Evolutionary conservation across 228 moss, liverwort and hornwort genomes (phyloP).

Genomic region (Sphagnum magellanicum): DNA sequence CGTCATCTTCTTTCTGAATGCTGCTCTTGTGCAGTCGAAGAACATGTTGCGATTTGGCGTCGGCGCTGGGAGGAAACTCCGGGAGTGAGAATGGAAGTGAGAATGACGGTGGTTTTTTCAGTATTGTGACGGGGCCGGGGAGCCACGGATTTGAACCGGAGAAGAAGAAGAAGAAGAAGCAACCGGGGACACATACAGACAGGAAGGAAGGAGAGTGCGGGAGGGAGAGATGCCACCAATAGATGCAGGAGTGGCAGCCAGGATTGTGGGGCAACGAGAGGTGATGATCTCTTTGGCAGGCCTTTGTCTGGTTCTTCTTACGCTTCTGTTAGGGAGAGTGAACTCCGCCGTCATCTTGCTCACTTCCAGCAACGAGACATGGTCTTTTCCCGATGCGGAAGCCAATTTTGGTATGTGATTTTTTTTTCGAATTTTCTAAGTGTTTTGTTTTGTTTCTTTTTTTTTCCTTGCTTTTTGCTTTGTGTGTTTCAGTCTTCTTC

Average conservation of each 20-base stretch:
- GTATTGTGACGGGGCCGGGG: too few relatives aligned
- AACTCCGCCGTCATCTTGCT: slow-evolving; percentile 43
- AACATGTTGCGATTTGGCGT: too few relatives aligned
- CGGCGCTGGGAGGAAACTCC: too few relatives aligned
- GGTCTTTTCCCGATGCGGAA: slow-evolving; percentile 41
- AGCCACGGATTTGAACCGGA: too few relatives aligned
- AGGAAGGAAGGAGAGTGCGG: neutral
- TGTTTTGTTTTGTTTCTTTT: neutral
- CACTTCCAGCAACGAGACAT: slow-evolving; percentile 40
- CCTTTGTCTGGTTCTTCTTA: slow-evolving; percentile 43
- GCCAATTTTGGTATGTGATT: slow-evolving; percentile 52
- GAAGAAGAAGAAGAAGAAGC: too few relatives aligned
- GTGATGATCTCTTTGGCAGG: slow-evolving; percentile 90
- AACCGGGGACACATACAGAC: too few relatives aligned
- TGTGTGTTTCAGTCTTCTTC: neutral
- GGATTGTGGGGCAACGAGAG: slow-evolving; percentile 83
- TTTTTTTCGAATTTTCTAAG: neutral
- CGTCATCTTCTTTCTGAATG: too few relatives aligned
- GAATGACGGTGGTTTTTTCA: too few relatives aligned
- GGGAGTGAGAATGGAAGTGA: too few relatives aligned
- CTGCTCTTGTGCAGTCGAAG: too few relatives aligned
- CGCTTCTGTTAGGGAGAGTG: slow-evolving; percentile 33
- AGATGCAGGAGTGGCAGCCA: slow-evolving; percentile 71
- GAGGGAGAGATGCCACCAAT: slow-evolving; percentile 64
- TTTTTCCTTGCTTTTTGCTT: neutral